A percentile compares a stretch with the other conserved stretches of the same genome.
Evolutionary conservation across 768 basidiomycete species (phyloP).

Genomic region (Lyophyllum semitale): DNA sequence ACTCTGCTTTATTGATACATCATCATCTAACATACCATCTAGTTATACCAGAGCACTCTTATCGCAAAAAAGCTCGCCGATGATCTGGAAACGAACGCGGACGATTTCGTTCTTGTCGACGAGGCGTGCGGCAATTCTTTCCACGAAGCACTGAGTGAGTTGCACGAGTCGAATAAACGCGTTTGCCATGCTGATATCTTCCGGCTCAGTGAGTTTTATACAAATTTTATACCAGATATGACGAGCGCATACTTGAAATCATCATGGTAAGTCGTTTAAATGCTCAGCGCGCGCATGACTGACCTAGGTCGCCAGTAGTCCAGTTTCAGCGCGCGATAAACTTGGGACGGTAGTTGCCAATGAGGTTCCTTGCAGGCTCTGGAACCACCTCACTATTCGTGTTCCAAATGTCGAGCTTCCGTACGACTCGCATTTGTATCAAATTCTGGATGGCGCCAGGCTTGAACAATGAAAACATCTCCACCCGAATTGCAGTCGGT

Average conservation of each 20-base stretch:
- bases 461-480: too few species aligned
- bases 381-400: neutral
- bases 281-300: neutral
- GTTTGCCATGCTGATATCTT: neutral
- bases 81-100: neutral
- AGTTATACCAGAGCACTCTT: neutral
- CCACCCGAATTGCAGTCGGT: slow-evolving; percentile 4
- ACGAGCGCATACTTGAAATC: neutral
- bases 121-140: neutral
- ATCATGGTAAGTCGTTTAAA: neutral
- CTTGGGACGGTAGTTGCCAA: neutral
- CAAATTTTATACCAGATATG: neutral
- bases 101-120: neutral
- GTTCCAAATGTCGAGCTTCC: neutral
- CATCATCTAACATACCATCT: too few species aligned
- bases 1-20: too few species aligned
- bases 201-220: neutral
- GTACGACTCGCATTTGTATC: neutral
- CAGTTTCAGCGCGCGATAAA: neutral
- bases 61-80: neutral
- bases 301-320: neutral
- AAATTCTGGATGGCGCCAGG: neutral
- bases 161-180: neutral
- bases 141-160: neutral
- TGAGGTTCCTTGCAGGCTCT: neutral